Evolutionary conservation across 2,329 filamentous ascomycete species (phyloP), one percentile per base, ranked within the genome.

Genomic region (Alternaria rosae): DNA sequence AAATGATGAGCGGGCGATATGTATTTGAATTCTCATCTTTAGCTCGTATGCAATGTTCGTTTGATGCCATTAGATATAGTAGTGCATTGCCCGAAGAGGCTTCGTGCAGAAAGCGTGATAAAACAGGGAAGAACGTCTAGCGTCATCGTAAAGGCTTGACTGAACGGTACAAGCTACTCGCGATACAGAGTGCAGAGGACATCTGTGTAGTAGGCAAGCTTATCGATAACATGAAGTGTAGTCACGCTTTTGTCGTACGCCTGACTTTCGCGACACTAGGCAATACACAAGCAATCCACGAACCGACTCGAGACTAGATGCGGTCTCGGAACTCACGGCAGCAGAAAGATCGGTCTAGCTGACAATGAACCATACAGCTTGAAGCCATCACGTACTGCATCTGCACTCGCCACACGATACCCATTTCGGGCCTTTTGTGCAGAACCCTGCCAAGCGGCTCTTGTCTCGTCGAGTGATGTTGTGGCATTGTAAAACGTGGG

Each of bases 401-500:
- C 13, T 51, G 47, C 47, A 51, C 35, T 51, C 9, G 30, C 30
- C 28, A 51, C 35, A 56, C 53, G 38, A 26, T 41, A 21, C 21
- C 5, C 20, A 20, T 51, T 38, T 51, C 58, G 58, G 58, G 15
- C 58, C 53, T 60, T 32, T 23, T 43, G 25, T 28, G 12, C n/a
- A 45, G 13, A 32, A 32, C 20, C 17, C 35, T 43, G 35, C 38
- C 21, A 45, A 28, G 53, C 28, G 38, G 17, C 21, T 17, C 10
- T 12, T 13, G 28, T 32, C 26, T 38, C 30, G 58, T 57, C 58
- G 58, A 61, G 58, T 61, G 54, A 57, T 42, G 35, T 44, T 15
- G 58, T 30, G 38, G 30, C 26, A 61, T 51, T 45, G 53, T 12
- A 9, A 38, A 61, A 61, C 58, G 58, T 61, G 58, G 53, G 20